Evolutionary conservation across 164 flowering plant genomes (phyloP).

Genomic region (Litsea cubeba): DNA sequence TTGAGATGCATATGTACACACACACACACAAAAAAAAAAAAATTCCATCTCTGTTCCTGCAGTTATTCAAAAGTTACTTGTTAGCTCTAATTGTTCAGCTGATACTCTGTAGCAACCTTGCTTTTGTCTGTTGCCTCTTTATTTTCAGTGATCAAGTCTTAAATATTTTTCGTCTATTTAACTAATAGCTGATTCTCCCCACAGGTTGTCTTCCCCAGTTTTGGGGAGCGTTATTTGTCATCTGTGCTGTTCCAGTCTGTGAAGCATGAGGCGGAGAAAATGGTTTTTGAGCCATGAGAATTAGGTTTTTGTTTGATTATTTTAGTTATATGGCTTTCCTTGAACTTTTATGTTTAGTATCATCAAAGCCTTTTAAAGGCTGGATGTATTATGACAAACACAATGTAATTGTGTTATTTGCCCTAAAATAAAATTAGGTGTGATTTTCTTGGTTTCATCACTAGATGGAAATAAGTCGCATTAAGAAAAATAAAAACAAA

Average conservation of each 20-base stretch:
- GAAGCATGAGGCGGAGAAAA: conserved; percentile 50
- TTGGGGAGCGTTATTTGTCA: conserved; percentile 70
- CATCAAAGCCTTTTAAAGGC: background rate
- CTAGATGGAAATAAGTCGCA: too few relatives aligned
- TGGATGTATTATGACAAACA: background rate
- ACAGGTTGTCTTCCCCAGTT: conserved; percentile 68
- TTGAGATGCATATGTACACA: background rate
- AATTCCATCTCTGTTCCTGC: too few relatives aligned
- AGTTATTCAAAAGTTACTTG: too few relatives aligned
- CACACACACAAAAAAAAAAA: background rate
- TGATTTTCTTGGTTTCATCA: too few relatives aligned
- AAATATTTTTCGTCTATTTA: background rate
- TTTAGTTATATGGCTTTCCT: background rate
- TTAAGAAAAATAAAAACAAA: too few relatives aligned
- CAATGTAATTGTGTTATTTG: background rate
- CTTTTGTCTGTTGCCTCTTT: too few relatives aligned
- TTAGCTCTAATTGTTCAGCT: too few relatives aligned
- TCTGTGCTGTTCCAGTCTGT: conserved; percentile 53
- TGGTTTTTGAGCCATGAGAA: conserved; percentile 37
- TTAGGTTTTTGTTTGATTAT: background rate
- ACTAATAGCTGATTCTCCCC: background rate
- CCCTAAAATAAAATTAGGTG: too few relatives aligned
- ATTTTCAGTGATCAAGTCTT: too few relatives aligned
- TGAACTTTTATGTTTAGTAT: background rate
- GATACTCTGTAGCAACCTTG: too few relatives aligned